Percentiles rank a stretch among this genome's conserved stretches.
Evolutionary conservation across 495 filamentous ascomycete species (phyloP).

Genomic region (Tuber microsphaerosporum): DNA sequence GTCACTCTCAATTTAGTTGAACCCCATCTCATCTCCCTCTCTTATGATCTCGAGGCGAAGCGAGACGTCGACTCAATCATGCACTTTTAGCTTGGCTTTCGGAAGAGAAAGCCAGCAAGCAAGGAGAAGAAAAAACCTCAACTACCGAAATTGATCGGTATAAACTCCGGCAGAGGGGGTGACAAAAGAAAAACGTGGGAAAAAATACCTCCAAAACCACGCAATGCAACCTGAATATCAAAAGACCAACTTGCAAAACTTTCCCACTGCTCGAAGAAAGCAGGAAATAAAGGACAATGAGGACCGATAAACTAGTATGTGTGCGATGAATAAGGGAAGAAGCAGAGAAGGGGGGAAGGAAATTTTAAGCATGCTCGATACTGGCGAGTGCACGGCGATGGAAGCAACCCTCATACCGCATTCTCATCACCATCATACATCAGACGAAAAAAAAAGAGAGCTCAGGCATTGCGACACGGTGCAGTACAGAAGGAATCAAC

Average conservation of each 20-base stretch:
- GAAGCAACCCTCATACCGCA: not conserved
- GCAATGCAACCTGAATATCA: not conserved
- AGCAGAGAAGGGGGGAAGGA: not conserved
- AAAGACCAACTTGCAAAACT: not conserved
- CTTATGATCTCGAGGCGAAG: not conserved
- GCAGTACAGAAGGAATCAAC: not conserved
- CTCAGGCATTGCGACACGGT: not conserved
- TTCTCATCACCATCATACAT: not conserved
- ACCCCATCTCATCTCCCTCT: not conserved
- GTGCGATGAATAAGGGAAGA: not conserved
- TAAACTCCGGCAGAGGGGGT: not conserved
- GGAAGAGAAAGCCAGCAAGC: not conserved
- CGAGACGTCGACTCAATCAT: not conserved
- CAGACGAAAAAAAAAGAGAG: constrained; percentile 1
- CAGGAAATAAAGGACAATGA: not conserved
- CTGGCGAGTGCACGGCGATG: not conserved
- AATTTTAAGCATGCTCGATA: not conserved
- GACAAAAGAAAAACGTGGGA: not conserved
- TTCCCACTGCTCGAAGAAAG: not conserved
- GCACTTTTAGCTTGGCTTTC: not conserved
- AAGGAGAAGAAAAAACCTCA: not conserved
- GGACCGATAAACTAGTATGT: not conserved
- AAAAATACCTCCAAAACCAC: not conserved
- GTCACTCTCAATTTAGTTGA: not conserved
- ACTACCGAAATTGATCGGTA: constrained; percentile 1